phyloP scores from a whole-genome alignment of 805 yeast species.

The Saturnispora gosingensis region DNA sequence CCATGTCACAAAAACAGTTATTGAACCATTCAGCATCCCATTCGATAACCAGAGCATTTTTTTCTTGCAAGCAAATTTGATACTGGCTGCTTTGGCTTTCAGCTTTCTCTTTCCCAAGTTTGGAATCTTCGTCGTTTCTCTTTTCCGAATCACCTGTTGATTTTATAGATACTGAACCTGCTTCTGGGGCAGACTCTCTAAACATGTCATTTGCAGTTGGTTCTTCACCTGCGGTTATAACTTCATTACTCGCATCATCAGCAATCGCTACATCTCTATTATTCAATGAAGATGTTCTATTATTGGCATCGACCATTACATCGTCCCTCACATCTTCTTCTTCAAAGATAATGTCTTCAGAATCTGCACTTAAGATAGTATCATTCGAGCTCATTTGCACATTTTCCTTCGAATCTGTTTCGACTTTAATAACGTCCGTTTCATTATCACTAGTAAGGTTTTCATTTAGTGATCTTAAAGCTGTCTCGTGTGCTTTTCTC shows the following conservation, averaged over 20 bases:
- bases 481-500: not conserved
- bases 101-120: not conserved
- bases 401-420: not conserved
- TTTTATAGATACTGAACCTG: not conserved
- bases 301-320: not conserved
- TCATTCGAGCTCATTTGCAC: not conserved
- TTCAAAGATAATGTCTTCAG: not conserved
- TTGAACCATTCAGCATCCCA: constrained; percentile 47
- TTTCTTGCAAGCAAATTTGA: constrained; percentile 20
- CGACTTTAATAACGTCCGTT: no score
- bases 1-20: constrained; percentile 42
- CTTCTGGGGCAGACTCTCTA: not conserved
- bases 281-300: not conserved
- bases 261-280: not conserved
- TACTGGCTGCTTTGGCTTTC: constrained; percentile 2
- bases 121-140: not conserved
- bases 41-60: constrained; percentile 49
- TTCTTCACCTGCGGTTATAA: not conserved
- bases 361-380: not conserved
- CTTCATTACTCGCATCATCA: not conserved
- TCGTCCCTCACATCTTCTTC: not conserved
- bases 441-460: not conserved
- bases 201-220: not conserved
- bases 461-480: not conserved
- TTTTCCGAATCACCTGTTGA: not conserved